A percentile compares a stretch with the other conserved stretches of the same genome.
Evolutionary conservation across 495 filamentous ascomycete genomes (phyloP).

Genomic region (Penicillium canariense): DNA sequence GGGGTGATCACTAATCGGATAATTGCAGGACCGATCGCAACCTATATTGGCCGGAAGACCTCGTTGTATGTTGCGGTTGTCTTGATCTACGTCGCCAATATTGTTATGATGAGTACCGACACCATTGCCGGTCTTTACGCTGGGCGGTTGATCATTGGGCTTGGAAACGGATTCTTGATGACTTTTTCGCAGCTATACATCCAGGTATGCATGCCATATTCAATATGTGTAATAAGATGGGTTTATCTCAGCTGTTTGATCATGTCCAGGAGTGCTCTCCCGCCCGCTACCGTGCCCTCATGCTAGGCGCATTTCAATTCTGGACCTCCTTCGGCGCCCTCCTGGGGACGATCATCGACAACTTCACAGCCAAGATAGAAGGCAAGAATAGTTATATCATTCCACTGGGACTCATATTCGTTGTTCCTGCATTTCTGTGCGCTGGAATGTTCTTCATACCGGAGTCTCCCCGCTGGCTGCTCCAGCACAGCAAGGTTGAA

Average conservation of each 20-base stretch:
- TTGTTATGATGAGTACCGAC: constrained; percentile 57
- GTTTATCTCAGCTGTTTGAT: background rate
- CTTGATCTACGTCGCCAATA: constrained; percentile 47
- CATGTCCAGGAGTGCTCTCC: constrained; percentile 46
- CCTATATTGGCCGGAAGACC: constrained; percentile 44
- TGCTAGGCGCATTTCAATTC: constrained; percentile 50
- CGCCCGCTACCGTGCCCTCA: constrained; percentile 48
- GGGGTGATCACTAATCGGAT: background rate
- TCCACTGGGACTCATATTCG: constrained; percentile 57
- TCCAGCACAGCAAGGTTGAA: constrained; percentile 47
- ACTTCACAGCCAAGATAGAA: constrained; percentile 48
- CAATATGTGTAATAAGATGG: background rate
- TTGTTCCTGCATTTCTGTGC: constrained; percentile 52
- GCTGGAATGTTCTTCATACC: constrained; percentile 58
- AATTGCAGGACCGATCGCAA: constrained; percentile 43
- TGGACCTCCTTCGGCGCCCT: constrained; percentile 52
- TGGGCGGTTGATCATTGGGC: constrained; percentile 53
- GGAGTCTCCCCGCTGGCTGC: constrained; percentile 63
- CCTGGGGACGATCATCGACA: constrained; percentile 62
- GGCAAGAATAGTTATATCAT: constrained; percentile 50
- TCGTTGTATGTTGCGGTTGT: constrained; percentile 50
- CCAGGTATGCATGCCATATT: constrained; percentile 29
- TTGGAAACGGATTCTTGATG: constrained; percentile 58
- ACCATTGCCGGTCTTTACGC: constrained; percentile 53
- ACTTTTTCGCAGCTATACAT: constrained; percentile 61